Conservation (phyloP, 73 alveolate species). For the Paramecium primaurelia region DNA sequence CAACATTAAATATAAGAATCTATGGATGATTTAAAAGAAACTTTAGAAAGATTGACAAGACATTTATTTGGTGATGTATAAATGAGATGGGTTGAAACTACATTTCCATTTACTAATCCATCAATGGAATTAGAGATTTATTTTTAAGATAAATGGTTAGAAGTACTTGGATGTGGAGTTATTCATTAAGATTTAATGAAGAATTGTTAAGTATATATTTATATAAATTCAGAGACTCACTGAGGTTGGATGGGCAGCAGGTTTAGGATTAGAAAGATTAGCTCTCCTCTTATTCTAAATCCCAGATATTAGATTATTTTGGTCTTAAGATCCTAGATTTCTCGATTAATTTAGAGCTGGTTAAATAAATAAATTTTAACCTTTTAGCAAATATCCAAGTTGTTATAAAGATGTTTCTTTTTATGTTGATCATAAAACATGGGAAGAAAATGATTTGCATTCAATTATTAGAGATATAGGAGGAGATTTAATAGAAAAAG, state of each 20-base stretch:
- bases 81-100: constrained; percentile 86
- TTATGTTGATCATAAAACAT: constrained; percentile 69
- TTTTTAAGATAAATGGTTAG: constrained; percentile 91
- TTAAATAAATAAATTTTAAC: constrained; percentile 75
- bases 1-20: constrained; percentile 66
- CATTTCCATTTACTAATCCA: constrained; percentile 96
- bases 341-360: constrained; percentile 75
- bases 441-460: constrained; percentile 82
- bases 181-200: constrained; percentile 79
- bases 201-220: constrained; percentile 59
- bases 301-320: constrained; percentile 84
- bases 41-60: constrained; percentile 73
- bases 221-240: constrained; percentile 46
- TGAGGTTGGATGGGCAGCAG: constrained; percentile 94
- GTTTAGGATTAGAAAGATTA: constrained; percentile 90
- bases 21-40: constrained; percentile 74
- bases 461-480: constrained; percentile 75
- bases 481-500: constrained; percentile 85
- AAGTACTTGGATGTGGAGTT: constrained; percentile 92
- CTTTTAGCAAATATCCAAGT: constrained; percentile 83
- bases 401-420: constrained; percentile 88
- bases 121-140: constrained; percentile 88
- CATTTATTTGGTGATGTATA: constrained; percentile 85
- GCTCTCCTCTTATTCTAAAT: constrained; percentile 86
- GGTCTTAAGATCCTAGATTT: constrained; percentile 84